Percentiles rank a stretch among this genome's conserved stretches.
These are phyloP conservation scores for Erodium maritimum DNA, from an alignment of 345 rosid species.

Conservation along the genomic window DNA sequence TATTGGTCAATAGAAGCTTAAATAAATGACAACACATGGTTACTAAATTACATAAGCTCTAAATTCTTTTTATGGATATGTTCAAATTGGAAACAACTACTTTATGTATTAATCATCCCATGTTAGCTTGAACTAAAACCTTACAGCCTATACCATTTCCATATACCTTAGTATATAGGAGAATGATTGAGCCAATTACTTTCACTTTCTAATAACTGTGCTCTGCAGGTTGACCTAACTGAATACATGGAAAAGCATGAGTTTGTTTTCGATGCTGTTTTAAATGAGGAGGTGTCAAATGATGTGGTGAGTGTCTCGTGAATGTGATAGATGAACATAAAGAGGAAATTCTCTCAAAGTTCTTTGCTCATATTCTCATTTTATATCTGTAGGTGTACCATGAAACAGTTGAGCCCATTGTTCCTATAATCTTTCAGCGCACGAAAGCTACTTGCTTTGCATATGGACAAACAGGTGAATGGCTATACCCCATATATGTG, in stretches of 20 bases:
- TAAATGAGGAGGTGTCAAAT: conserved; percentile 93
- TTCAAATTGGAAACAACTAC: too few species aligned
- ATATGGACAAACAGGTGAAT: conserved; percentile 89
- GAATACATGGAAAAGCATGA: conserved; percentile 91
- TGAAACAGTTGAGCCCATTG: conserved; percentile 93
- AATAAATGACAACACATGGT: too few species aligned
- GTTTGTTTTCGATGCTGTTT: conserved; percentile 88
- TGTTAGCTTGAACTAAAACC: too few species aligned
- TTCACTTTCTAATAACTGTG: too few species aligned
- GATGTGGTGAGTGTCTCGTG: conserved; percentile 74
- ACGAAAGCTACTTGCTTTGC: conserved; percentile 98
- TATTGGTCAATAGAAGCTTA: too few species aligned
- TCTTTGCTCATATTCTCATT: neutral
- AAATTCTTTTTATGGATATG: too few species aligned
- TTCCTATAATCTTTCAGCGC: conserved; percentile 86
- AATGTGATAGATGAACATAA: neutral
- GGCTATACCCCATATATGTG: neutral
- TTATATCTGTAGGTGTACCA: conserved; percentile 54
- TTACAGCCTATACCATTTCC: too few species aligned
- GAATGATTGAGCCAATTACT: too few species aligned
- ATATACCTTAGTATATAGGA: too few species aligned
- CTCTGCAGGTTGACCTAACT: conserved; percentile 82
- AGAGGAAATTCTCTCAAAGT: too few species aligned
- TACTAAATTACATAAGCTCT: too few species aligned
- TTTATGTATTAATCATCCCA: too few species aligned